These are phyloP conservation scores for Zygosaccharomyces sapae DNA, from an alignment of 1,139 yeast genomes.

Conservation along the genomic window DNA sequence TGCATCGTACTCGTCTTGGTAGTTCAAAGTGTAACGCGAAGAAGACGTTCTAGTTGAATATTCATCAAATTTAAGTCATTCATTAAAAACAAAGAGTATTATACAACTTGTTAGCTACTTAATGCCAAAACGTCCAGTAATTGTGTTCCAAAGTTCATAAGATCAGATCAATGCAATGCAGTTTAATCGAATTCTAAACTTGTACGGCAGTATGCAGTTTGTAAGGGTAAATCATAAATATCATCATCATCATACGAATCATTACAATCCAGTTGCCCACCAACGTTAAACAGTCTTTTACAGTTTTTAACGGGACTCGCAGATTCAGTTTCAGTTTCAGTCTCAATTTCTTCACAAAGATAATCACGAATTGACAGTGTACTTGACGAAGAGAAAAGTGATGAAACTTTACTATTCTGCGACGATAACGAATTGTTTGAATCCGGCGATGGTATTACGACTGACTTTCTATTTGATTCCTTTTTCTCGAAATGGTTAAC, in stretches of 20 bases:
- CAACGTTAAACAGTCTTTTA: constrained; percentile 1
- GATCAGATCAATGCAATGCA: neutral
- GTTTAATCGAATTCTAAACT: constrained; percentile 11
- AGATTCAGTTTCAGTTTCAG: constrained; percentile 8
- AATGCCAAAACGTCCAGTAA: constrained; percentile 3
- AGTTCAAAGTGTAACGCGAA: neutral
- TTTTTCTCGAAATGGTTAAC: constrained; percentile 17
- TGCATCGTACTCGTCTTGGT: constrained; percentile 16
- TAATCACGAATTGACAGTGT: constrained; percentile 20
- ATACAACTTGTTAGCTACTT: neutral
- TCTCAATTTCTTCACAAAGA: constrained; percentile 21
- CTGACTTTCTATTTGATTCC: constrained; percentile 6
- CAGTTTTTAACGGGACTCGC: neutral
- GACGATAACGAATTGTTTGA: constrained; percentile 19
- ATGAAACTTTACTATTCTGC: constrained; percentile 19
- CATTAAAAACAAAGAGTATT: neutral
- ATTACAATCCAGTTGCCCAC: neutral
- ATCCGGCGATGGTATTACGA: constrained; percentile 11
- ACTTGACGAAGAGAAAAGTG: constrained; percentile 18
- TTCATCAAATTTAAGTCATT: neutral
- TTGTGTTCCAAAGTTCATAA: neutral
- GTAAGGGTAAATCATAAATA: constrained; percentile 1
- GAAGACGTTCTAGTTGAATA: neutral
- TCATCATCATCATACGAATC: constrained; percentile 6
- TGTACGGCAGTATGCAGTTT: constrained; percentile 7